Percentiles rank a stretch among this genome's conserved stretches.
phyloP scores from a whole-genome alignment of 2,329 filamentous ascomycete genomes.

The Boeremia lycopersici region DNA sequence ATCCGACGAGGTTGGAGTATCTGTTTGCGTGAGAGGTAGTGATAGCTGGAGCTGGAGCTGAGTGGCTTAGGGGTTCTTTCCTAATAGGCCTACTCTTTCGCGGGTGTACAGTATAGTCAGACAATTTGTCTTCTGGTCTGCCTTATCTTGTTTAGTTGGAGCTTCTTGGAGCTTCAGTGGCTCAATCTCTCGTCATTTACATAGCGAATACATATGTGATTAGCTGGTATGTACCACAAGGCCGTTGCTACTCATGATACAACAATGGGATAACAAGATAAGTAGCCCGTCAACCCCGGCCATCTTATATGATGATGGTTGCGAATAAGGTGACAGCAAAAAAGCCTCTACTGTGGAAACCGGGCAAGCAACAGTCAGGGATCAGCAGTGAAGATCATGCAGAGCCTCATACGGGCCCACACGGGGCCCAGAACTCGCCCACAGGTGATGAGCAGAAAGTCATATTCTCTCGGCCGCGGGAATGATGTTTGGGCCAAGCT shows the following conservation, averaged over 20 bases:
- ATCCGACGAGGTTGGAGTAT: neutral
- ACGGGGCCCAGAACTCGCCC: slow-evolving; percentile 7
- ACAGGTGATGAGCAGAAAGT: slow-evolving; percentile 8
- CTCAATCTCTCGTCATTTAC: neutral
- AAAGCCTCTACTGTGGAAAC: neutral
- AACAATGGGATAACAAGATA: too few species aligned
- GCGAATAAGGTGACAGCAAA: too few species aligned
- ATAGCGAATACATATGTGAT: neutral
- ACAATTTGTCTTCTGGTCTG: neutral
- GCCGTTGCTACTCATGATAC: too few species aligned
- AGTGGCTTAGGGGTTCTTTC: neutral
- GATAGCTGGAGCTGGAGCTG: neutral
- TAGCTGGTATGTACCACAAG: neutral
- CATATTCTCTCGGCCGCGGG: slow-evolving; percentile 17
- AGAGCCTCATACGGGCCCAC: slow-evolving; percentile 10
- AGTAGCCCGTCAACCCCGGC: too few species aligned
- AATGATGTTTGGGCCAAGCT: slow-evolving; percentile 19
- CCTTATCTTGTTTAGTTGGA: neutral
- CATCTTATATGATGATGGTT: too few species aligned
- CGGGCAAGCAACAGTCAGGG: neutral
- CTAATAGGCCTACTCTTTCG: neutral
- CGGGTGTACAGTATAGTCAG: neutral
- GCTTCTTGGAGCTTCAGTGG: neutral
- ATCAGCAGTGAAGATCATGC: neutral
- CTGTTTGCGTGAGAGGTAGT: neutral